These are phyloP conservation scores for Metschnikowia proteae DNA, from an alignment of 805 yeast species.

Conservation along the genomic window DNA sequence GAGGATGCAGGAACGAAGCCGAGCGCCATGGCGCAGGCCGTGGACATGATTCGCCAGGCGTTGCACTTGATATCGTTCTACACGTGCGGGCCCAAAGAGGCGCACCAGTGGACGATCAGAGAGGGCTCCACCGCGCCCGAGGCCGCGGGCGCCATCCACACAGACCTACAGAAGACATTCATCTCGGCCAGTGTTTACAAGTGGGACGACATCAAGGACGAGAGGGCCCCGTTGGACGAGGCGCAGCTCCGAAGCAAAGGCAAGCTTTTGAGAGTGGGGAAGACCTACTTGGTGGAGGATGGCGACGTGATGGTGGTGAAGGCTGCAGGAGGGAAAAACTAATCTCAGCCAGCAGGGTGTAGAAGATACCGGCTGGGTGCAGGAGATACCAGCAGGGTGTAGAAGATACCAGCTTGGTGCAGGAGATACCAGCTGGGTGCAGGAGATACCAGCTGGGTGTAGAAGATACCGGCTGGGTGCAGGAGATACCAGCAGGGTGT, in stretches of 20 bases:
- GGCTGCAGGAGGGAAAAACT: slow-evolving; percentile 11
- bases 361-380: too few species aligned
- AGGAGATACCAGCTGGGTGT: too few species aligned
- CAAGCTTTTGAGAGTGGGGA: slow-evolving; percentile 64
- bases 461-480: too few species aligned
- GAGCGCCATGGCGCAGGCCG: slow-evolving; percentile 59
- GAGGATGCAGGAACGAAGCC: slow-evolving; percentile 8
- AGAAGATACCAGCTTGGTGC: too few species aligned
- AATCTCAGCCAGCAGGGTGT: neutral
- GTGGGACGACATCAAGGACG: slow-evolving; percentile 57
- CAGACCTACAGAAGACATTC: slow-evolving; percentile 91
- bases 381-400: too few species aligned
- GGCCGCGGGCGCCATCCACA: slow-evolving; percentile 98
- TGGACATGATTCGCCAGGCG: slow-evolving; percentile 27
- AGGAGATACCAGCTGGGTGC: too few species aligned
- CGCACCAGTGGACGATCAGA: slow-evolving; percentile 97
- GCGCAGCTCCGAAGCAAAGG: slow-evolving; percentile 52
- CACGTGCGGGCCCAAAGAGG: slow-evolving; percentile 95
- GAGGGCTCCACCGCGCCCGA: slow-evolving; percentile 93
- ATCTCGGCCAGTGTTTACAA: slow-evolving; percentile 91
- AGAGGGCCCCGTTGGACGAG: slow-evolving; percentile 47
- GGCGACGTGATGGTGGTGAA: slow-evolving; percentile 78
- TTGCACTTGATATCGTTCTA: slow-evolving; percentile 75
- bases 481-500: too few species aligned
- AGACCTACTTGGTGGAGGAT: slow-evolving; percentile 74